Conservation (phyloP, 2,329 filamentous ascomycete species). For the Arthroderma sp. region DNA sequence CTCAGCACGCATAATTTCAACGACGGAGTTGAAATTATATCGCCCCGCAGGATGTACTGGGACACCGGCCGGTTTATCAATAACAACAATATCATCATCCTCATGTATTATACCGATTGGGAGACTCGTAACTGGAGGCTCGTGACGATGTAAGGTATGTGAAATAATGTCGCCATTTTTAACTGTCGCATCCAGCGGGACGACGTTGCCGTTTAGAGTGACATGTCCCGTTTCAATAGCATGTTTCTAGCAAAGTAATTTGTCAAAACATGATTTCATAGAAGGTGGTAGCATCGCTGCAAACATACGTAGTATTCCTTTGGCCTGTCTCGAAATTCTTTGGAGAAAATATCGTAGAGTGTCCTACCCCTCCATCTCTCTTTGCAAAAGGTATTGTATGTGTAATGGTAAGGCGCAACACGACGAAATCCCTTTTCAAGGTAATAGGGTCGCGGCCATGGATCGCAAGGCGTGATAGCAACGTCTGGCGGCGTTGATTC, state of each 20-base stretch:
- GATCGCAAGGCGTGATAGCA: constrained; percentile 24
- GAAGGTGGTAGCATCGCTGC: constrained; percentile 1
- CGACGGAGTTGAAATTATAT: constrained; percentile 88
- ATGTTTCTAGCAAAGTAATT: constrained; percentile 37
- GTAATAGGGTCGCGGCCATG: constrained; percentile 61
- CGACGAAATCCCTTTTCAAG: constrained; percentile 72
- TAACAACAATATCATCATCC: constrained; percentile 84
- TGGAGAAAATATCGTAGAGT: constrained; percentile 75
- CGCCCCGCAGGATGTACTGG: constrained; percentile 90
- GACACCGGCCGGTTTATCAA: constrained; percentile 90
- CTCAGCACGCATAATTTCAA: constrained; percentile 84
- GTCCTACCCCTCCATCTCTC: constrained; percentile 75
- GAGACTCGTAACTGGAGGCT: constrained; percentile 76
- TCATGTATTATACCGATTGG: constrained; percentile 77
- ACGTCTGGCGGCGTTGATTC: constrained; percentile 19
- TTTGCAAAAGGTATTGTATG: constrained; percentile 92
- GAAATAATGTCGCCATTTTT: constrained; percentile 85
- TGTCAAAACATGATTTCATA: neutral
- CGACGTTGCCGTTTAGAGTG: constrained; percentile 63
- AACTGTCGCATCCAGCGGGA: constrained; percentile 53
- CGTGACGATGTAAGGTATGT: constrained; percentile 88
- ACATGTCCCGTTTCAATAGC: constrained; percentile 73
- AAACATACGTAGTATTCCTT: constrained; percentile 65
- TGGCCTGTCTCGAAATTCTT: constrained; percentile 82
- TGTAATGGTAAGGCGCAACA: constrained; percentile 77